phyloP scores from a whole-genome alignment of 2,329 filamentous ascomycete species.

The Pleomassaria siparia region DNA sequence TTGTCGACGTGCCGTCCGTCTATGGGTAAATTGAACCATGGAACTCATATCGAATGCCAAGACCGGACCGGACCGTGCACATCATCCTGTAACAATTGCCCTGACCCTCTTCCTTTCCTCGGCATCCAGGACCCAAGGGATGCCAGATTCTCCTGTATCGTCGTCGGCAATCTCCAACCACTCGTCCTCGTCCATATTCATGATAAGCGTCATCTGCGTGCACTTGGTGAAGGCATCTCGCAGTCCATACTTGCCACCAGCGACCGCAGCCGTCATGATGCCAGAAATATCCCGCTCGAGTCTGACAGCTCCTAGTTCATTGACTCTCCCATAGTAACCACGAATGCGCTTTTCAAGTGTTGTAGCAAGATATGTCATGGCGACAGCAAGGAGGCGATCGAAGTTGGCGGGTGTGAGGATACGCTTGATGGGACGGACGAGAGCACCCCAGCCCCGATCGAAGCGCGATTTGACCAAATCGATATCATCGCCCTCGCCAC shows the following conservation, averaged over 20 bases:
- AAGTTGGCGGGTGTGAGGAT: constrained; percentile 79
- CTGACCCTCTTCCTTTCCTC: constrained; percentile 76
- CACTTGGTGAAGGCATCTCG: constrained; percentile 76
- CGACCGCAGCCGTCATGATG: constrained; percentile 65
- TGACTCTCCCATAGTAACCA: constrained; percentile 76
- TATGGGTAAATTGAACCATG: background rate
- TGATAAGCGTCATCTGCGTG: constrained; percentile 78
- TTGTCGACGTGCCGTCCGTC: too few relatives aligned
- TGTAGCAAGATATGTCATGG: constrained; percentile 72
- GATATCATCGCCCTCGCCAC: constrained; percentile 49
- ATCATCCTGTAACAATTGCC: constrained; percentile 58
- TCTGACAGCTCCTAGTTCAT: constrained; percentile 76
- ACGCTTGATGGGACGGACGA: constrained; percentile 82
- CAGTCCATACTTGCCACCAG: constrained; percentile 72
- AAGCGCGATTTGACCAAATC: constrained; percentile 79
- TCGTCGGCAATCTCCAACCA: constrained; percentile 73
- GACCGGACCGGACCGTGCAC: background rate
- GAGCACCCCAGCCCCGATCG: constrained; percentile 78
- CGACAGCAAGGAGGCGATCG: constrained; percentile 71
- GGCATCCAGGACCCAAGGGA: constrained; percentile 70
- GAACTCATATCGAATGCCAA: constrained; percentile 26
- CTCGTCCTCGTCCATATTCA: constrained; percentile 95
- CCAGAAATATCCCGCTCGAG: constrained; percentile 82
- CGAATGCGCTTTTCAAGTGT: constrained; percentile 87
- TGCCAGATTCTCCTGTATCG: constrained; percentile 56